phyloP scores from a whole-genome alignment of 441 rosid species.

The Raphanus hybrid region DNA sequence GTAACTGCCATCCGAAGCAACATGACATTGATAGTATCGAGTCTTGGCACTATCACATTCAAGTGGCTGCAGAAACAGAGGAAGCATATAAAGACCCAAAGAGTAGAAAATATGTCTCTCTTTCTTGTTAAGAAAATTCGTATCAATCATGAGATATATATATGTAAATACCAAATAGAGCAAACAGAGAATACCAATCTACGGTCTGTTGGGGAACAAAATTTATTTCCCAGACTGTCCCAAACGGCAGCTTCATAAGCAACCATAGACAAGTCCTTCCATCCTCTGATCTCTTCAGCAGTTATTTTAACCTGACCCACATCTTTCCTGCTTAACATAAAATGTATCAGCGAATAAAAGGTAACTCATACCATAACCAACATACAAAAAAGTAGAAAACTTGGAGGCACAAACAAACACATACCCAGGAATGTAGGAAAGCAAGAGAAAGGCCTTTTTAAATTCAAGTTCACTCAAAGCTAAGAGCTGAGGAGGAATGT shows the following conservation, averaged over 20 bases:
- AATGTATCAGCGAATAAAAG: not conserved
- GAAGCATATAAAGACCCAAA: not conserved
- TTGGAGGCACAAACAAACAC: slow-evolving; percentile 18
- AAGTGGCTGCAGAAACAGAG: slow-evolving; percentile 44
- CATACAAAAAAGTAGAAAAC: not conserved
- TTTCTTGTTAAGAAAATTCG: slow-evolving; percentile 6
- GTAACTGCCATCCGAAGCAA: too few relatives aligned
- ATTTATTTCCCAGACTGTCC: slow-evolving; percentile 39
- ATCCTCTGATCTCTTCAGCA: slow-evolving; percentile 49
- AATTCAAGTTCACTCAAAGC: slow-evolving; percentile 77
- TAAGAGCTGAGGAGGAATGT: slow-evolving; percentile 47
- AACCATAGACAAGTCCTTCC: slow-evolving; percentile 53
- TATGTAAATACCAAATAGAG: not conserved
- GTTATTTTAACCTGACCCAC: slow-evolving; percentile 43
- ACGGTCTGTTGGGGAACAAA: slow-evolving; percentile 47
- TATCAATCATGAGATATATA: not conserved
- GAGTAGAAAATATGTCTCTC: not conserved
- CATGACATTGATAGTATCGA: too few relatives aligned
- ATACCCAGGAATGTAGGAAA: slow-evolving; percentile 71
- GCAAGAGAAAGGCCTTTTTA: slow-evolving; percentile 65
- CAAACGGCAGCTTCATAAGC: slow-evolving; percentile 64
- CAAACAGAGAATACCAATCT: slow-evolving; percentile 42
- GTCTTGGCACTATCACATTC: too few relatives aligned
- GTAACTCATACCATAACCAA: too few relatives aligned
- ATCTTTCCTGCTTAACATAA: slow-evolving; percentile 37